Base-by-base conservation (phyloP, 192 early-diverging fungal genomes). In the Paraglomus brasilianum region DNA sequence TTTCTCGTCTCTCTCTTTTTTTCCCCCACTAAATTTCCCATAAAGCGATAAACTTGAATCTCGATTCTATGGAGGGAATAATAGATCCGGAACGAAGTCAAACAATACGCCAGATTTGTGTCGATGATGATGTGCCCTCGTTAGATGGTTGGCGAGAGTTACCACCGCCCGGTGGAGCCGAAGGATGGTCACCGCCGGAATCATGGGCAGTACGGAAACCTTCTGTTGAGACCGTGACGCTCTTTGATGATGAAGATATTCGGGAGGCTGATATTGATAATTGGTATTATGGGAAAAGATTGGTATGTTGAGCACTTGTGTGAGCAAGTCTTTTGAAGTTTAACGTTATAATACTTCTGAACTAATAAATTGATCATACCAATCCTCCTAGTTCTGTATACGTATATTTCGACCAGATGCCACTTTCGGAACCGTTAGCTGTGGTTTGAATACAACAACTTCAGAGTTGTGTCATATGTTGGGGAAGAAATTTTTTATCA, bases 401-500 rank as follows among this genome's bases (percentile, higher is more conserved):
- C 86, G 91, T 22, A 88, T 94, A 9, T 95, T 91, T 72, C 81
- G 89, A 48, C 82, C 83, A 6, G 91, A 95, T 69, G 82, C 82
- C 39, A 93, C 93, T 0, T 95, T 91, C 72, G 87, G 87, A 14
- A 93, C 91, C 0, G 85, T 95, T 36, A 85, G 85, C 58, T 88
- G 86, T 42, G 81, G 80, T 6, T 75, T 91, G 22, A 82, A 80
- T 24, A 87, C 90, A 7, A 87, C 90, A 0, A 86, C 91, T 3
- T 81, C 80, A n/a, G 92, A 94, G 48, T 74, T 95, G 41, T 82
- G 90, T 66, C 78, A 84, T 30, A 86, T 86, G 62, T 79, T 92
- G 7, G 83, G 88, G 14, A 90, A 87, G 74, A 95, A 95, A 73
- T 93, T 91, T 66, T 90, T 93, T 66, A 85, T 94, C 43, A 77